Conservation (phyloP, 2,329 filamentous ascomycete genomes). For the Nemania bipapillata region DNA sequence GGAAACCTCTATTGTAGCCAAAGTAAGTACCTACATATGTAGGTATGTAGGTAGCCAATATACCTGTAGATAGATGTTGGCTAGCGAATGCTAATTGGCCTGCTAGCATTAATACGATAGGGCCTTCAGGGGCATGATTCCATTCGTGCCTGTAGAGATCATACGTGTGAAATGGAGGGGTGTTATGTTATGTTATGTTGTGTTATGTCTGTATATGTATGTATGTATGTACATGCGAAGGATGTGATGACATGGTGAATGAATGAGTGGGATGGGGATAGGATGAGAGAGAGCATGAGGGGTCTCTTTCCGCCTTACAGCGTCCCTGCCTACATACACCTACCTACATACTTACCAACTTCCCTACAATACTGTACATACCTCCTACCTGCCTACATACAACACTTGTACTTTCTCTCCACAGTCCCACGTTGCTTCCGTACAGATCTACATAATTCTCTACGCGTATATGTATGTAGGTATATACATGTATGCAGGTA, state of each 20-base stretch:
- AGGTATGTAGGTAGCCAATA: background rate
- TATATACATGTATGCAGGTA: too few relatives aligned
- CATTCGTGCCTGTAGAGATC: conserved; percentile 5
- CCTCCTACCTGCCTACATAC: too few relatives aligned
- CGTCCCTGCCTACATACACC: background rate
- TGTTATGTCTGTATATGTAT: background rate
- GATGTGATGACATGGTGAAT: background rate
- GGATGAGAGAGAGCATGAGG: background rate
- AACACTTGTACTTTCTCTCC: background rate
- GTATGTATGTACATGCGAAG: background rate
- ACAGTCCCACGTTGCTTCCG: conserved; percentile 7
- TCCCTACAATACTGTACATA: too few relatives aligned
- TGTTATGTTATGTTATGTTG: background rate
- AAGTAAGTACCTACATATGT: background rate
- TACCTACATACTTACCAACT: background rate
- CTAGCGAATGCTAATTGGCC: too few relatives aligned
- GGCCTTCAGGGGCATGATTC: background rate
- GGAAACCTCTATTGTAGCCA: background rate
- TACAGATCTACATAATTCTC: background rate
- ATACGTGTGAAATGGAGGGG: background rate
- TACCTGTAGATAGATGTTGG: too few relatives aligned
- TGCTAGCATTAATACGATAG: background rate
- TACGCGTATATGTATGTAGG: background rate
- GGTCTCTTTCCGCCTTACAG: background rate
- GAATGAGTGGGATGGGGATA: too few relatives aligned